Conservation (phyloP, 139 green algal species). For the Coelastrella sp. region DNA sequence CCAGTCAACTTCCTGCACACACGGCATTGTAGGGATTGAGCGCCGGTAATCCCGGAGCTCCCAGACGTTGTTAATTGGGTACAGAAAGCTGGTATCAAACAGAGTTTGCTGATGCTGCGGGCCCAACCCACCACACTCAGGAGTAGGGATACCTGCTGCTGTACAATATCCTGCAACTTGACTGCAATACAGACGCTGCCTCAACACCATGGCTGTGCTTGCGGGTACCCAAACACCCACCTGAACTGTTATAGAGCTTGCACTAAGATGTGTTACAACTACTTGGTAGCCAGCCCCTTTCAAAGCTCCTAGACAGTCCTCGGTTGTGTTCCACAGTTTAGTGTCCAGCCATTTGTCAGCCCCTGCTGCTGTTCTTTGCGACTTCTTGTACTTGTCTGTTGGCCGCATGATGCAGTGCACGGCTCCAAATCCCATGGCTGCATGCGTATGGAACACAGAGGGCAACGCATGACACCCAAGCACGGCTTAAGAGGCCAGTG, state of each 20-base stretch:
- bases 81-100: too few relatives aligned
- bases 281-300: conserved; percentile 78
- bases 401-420: conserved; percentile 73
- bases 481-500: too few relatives aligned
- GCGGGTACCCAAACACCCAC: background rate
- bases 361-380: conserved; percentile 65
- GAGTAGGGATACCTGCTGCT: too few relatives aligned
- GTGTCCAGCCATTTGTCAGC: conserved; percentile 91
- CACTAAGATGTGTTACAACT: conserved; percentile 56
- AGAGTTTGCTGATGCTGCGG: too few relatives aligned
- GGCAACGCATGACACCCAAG: too few relatives aligned
- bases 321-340: conserved; percentile 60
- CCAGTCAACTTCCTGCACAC: conserved; percentile 79
- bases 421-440: conserved; percentile 77
- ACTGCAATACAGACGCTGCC: too few relatives aligned
- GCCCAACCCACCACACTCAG: too few relatives aligned
- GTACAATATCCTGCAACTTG: too few relatives aligned
- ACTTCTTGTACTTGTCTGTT: conserved; percentile 72
- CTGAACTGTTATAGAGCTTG: conserved; percentile 40
- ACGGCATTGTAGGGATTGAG: background rate
- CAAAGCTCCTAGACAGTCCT: conserved; percentile 62
- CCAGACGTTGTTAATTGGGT: too few relatives aligned
- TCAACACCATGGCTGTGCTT: too few relatives aligned
- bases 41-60: too few relatives aligned
- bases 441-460: background rate